Conservation (phyloP, 2,329 filamentous ascomycete genomes). For the Trichoderma sp. region DNA sequence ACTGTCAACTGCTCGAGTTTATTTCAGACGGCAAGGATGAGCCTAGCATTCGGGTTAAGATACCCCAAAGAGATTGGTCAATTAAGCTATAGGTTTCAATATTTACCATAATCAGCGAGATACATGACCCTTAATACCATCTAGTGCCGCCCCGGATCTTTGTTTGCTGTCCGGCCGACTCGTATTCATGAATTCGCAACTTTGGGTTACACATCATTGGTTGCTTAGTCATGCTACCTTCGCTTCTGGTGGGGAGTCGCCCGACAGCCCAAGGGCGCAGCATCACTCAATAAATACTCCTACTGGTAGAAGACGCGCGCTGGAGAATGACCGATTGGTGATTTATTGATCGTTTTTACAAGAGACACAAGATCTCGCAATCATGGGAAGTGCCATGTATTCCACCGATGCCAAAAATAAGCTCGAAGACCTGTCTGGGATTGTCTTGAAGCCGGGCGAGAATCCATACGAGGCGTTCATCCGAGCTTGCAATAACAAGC, state of each 20-base stretch:
- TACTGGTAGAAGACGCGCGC: background rate
- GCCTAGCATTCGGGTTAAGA: constrained; percentile 44
- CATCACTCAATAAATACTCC: background rate
- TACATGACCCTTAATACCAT: background rate
- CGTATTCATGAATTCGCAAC: constrained; percentile 12
- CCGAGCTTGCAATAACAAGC: constrained; percentile 63
- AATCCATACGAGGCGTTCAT: constrained; percentile 81
- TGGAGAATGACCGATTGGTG: background rate
- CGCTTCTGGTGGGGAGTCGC: constrained; percentile 8
- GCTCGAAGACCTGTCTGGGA: constrained; percentile 57
- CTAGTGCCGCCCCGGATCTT: background rate
- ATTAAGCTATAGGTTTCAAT: constrained; percentile 13
- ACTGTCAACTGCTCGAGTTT: constrained; percentile 77
- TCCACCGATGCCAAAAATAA: constrained; percentile 49
- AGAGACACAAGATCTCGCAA: background rate
- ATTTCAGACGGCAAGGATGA: constrained; percentile 39
- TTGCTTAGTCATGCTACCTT: constrained; percentile 15
- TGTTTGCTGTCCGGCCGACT: background rate
- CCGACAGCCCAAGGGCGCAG: background rate
- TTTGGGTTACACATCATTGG: background rate
- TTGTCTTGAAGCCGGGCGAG: constrained; percentile 52
- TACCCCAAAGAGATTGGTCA: constrained; percentile 29
- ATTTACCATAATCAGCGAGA: background rate
- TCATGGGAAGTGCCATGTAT: constrained; percentile 17
- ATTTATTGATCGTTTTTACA: background rate